Evolutionary conservation across 345 rosid species (phyloP).

Genomic region (Acer saccharum): DNA sequence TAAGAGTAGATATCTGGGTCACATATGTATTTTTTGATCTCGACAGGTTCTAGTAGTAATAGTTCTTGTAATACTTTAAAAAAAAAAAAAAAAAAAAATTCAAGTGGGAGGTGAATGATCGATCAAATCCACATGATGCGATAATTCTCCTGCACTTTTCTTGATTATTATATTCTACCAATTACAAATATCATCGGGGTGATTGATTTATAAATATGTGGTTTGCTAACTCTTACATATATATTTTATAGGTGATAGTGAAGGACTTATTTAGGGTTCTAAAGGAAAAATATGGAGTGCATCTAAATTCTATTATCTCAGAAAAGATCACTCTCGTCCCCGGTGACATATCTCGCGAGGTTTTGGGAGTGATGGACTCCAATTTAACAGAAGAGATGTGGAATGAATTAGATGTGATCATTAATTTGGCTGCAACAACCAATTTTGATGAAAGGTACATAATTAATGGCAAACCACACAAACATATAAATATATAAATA

Average conservation of each 20-base stretch:
- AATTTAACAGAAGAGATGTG: constrained; percentile 44
- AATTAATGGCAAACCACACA: not conserved
- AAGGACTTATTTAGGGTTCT: constrained; percentile 60
- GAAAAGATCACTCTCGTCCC: constrained; percentile 50
- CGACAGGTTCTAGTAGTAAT: too few relatives aligned
- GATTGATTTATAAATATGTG: not conserved
- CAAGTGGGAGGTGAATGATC: too few relatives aligned
- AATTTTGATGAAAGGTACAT: constrained; percentile 71
- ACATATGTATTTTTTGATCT: too few relatives aligned
- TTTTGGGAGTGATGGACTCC: constrained; percentile 48
- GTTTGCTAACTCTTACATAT: not conserved
- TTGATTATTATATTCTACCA: not conserved
- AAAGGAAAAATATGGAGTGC: constrained; percentile 40
- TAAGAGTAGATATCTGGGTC: too few relatives aligned
- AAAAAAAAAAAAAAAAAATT: too few relatives aligned
- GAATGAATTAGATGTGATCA: constrained; percentile 48
- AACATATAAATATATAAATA: too few relatives aligned
- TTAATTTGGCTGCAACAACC: constrained; percentile 77
- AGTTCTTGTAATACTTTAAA: too few relatives aligned
- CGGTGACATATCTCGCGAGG: constrained; percentile 54
- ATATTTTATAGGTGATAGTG: constrained; percentile 39
- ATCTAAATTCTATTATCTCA: constrained; percentile 38
- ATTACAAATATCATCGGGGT: not conserved
- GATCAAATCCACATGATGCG: not conserved
- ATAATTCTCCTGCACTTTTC: not conserved